Conservation (phyloP, 441 rosid genomes). For the Euphorbia celastroides region DNA sequence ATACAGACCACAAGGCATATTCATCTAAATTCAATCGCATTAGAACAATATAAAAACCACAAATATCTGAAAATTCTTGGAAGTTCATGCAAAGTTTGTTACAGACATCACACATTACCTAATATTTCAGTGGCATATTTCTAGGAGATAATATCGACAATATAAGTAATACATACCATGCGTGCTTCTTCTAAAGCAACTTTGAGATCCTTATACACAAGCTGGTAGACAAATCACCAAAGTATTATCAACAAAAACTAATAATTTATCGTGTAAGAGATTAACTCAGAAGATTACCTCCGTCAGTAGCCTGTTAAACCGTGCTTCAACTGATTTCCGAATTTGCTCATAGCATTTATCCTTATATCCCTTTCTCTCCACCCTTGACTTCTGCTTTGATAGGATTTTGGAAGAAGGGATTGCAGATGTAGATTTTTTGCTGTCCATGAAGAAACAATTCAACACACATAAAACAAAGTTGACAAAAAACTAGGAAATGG, state of each 20-base stretch:
- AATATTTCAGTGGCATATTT: constrained; percentile 5
- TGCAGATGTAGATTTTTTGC: constrained; percentile 62
- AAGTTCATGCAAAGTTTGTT: neutral
- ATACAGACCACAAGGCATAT: no score
- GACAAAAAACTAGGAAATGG: constrained; percentile 13
- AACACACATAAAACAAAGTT: neutral
- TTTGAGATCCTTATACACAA: constrained; percentile 85
- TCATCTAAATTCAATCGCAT: neutral
- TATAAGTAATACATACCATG: constrained; percentile 42
- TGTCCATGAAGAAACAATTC: constrained; percentile 20
- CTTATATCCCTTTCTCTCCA: constrained; percentile 89
- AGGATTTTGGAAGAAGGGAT: constrained; percentile 55
- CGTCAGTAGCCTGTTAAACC: constrained; percentile 78
- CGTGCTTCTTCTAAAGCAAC: constrained; percentile 97
- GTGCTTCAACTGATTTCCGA: constrained; percentile 78
- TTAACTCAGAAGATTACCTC: constrained; percentile 37
- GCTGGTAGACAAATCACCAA: constrained; percentile 45
- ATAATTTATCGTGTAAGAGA: constrained; percentile 4
- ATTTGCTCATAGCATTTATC: constrained; percentile 97
- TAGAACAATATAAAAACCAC: neutral
- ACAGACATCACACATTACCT: neutral
- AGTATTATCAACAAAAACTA: constrained; percentile 16
- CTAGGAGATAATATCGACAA: no score
- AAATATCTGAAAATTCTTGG: neutral
- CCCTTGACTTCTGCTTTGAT: constrained; percentile 65